Base-by-base conservation (phyloP, 23 red algal species). In the Chondrus crispus region DNA sequence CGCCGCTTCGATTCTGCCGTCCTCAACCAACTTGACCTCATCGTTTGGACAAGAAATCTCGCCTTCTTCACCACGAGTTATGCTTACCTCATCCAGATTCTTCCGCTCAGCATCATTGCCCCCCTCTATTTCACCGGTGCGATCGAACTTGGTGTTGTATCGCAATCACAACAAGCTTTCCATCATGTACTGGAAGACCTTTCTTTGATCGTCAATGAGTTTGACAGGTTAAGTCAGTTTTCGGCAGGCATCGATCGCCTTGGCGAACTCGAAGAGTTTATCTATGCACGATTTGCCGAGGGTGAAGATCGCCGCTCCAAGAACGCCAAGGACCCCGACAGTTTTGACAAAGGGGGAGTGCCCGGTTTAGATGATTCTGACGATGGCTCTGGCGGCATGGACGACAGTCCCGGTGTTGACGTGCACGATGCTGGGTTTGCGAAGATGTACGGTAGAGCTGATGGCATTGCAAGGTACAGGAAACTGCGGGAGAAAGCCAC, bases 51-150 rank as follows among this genome's bases (percentile, higher is more conserved):
- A 16, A 53, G 96, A 16, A 98, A 98, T 58, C 91, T 98, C 20
- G 81, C 91, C 46, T 90, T 98, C 28, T 98, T 98, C 89, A 98
- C 96, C n/a, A 94, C 76, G 28, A 88, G 87, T 57, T 98, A 98
- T 60, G 81, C 88, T 5, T 98, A 98, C 48, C n/a, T 98, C 12
- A 94, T 98, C 57, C 89, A 98, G 80, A 94, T 98, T 50, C 80
- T 98, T 57, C 96, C 96, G n/a, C 89, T 91, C 30, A 53, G 80
- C 19, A 92, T 98, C 37, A 91, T 95, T 64, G 92, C 96, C 11
- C 96, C 96, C 2, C 80, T 98, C 30, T 98, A 95, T 74, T 98
- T 98, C 71, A 69, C 48, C 12, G 96, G 96, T 37, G 50, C 39
- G 30, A 94, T 98, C 32, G 96, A 94, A 53, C 75, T 98, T 26